Percentiles rank a stretch among this genome's conserved stretches.
Evolutionary conservation across 495 filamentous ascomycete species (phyloP).

Genomic region (Penicillium soppii): DNA sequence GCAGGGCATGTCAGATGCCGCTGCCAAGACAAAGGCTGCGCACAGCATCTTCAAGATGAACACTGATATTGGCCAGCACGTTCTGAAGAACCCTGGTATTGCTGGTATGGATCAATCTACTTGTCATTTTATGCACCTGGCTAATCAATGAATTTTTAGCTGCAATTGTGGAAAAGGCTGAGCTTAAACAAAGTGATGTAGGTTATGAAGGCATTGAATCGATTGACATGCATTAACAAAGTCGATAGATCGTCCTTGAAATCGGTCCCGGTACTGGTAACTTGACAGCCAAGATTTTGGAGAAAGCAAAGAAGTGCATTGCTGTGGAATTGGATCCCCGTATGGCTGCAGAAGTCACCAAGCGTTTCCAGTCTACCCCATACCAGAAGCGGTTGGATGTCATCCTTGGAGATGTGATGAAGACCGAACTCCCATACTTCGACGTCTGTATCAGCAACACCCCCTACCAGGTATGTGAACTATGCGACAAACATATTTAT

Average conservation of each 20-base stretch:
- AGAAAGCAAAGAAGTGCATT: constrained; percentile 81
- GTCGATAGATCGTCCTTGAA: constrained; percentile 60
- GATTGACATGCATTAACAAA: background rate
- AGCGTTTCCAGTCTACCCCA: constrained; percentile 85
- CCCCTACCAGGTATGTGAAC: constrained; percentile 66
- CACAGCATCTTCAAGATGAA: constrained; percentile 91
- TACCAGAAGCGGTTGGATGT: constrained; percentile 78
- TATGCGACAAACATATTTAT: background rate
- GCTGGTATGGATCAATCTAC: constrained; percentile 52
- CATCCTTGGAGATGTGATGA: constrained; percentile 90
- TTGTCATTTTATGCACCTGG: background rate
- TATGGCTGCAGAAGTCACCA: constrained; percentile 96
- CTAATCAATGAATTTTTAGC: background rate
- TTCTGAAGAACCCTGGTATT: constrained; percentile 93
- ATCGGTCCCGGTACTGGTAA: constrained; percentile 82
- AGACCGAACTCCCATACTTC: constrained; percentile 80
- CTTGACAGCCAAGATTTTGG: constrained; percentile 83
- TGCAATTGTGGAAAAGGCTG: constrained; percentile 81
- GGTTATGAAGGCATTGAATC: constrained; percentile 10
- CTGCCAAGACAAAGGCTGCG: constrained; percentile 52
- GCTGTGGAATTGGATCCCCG: constrained; percentile 93
- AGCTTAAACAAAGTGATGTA: constrained; percentile 84
- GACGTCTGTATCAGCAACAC: constrained; percentile 95
- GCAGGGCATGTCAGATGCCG: constrained; percentile 45
- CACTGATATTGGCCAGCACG: constrained; percentile 84